Base-by-base conservation (phyloP, 179 eudicot species). In the Amaranthus tricolor region DNA sequence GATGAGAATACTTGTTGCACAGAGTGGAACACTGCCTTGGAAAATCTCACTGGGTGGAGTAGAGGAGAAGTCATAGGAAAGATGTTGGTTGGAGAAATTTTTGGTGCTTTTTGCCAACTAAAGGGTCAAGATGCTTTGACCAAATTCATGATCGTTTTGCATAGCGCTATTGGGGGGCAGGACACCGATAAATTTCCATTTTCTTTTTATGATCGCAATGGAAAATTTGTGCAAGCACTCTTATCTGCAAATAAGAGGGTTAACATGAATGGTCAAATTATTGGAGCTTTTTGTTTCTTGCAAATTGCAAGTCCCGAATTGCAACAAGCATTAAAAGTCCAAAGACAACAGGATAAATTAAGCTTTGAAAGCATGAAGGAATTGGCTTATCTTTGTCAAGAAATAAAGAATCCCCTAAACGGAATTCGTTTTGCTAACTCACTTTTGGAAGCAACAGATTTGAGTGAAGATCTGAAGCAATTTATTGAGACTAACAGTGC, bases 21-120 rank as follows among this genome's bases (percentile, higher is more conserved):
- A 43, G 99, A 96, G 78, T 93, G 99, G 98, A 96, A 96, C 77
- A 84, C 87, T 6, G 99, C 99, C 62, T 89, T 96, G 98, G 94
- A 88, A 78, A 96, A 95, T 79, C 88, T 93, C 62, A 93, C 97
- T 45, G 99, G 98, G 11, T 96, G 99, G 94, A 77, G 80, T 54
- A 79, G 81, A 87, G 92, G 72, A 47, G 96, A 91, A 0, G 76
- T 89, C 13, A 66, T 89, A 0, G 99, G 97, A 57, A 93, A 88
- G 74, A 81, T 84, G 88, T 78, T 96, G 76, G 94, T 89, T 55
- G 98, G 99, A 31, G 99, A 96, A 78, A 81, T 93, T 81, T 96
- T 96, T 75, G 99, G 99, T 9, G 76, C 86, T 47, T 83, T 83
- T 21, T 96, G 99, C 76, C 82, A 86, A 80, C 93, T 96, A 31